Evolutionary conservation across 176 grass and related monocot genomes (phyloP).

Genomic region (Ananas comosus): DNA sequence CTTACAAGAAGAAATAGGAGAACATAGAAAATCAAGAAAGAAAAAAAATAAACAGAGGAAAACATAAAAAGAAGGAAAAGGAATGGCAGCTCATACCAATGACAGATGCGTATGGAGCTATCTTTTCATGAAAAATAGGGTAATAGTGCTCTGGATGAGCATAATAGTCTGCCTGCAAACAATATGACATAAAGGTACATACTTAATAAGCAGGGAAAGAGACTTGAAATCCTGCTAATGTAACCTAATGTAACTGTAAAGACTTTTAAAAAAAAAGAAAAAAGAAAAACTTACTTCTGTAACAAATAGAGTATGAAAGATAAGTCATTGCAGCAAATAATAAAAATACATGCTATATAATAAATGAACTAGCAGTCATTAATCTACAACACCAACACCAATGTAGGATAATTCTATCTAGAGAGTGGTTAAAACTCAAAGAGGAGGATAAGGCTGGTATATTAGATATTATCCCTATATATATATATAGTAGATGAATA

Average conservation of each 20-base stretch:
- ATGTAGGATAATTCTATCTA: background rate
- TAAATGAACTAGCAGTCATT: background rate
- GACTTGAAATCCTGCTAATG: too few relatives aligned
- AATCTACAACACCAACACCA: background rate
- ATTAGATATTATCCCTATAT: too few relatives aligned
- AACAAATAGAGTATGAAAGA: too few relatives aligned
- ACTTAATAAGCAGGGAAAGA: too few relatives aligned
- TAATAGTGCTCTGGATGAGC: conserved; percentile 80
- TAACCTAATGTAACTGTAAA: too few relatives aligned
- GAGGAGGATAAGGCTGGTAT: too few relatives aligned
- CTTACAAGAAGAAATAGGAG: background rate
- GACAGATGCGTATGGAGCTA: conserved; percentile 78
- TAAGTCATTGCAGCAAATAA: background rate
- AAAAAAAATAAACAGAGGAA: background rate
- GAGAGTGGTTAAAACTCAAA: too few relatives aligned
- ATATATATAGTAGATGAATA: too few relatives aligned
- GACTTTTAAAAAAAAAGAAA: background rate
- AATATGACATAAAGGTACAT: background rate
- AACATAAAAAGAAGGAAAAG: conserved; percentile 16
- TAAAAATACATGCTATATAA: background rate
- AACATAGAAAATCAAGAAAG: background rate
- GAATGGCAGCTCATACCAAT: conserved; percentile 41
- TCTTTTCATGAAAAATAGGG: conserved; percentile 82
- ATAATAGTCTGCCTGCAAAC: conserved; percentile 72
- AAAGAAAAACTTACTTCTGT: background rate